Evolutionary conservation across 1,284 basidiomycete species (phyloP), one percentile per base, ranked within the genome.

Genomic region (Meira nashicola): DNA sequence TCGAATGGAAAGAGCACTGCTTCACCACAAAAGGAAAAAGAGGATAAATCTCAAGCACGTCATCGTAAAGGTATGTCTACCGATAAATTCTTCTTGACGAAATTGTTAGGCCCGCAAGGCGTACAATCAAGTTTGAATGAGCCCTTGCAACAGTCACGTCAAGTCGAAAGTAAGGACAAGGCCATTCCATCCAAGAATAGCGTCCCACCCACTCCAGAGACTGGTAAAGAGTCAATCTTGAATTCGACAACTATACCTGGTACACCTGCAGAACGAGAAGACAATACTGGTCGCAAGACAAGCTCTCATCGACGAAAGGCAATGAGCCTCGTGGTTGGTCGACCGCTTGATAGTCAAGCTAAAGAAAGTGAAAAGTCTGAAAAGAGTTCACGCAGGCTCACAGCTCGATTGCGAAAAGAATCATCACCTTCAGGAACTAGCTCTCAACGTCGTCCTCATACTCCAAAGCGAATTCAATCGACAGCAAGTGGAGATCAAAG

Each of bases 1-100:
- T 33, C 28, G 28, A 33, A 33, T 33, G 28, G 28, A 4, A 33
- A 33, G 28, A 33, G 28, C 28, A 4, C 28, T 33, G 8, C 28
- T 33, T 33, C 28, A 33, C 28, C 38, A 15, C 14, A 33, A 39
- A 52, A 39, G 10, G 25, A n/a, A 38, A 28, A 15, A 41, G 46
- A n/a, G 5, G 46, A 50, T 19, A 56, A 46, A 17, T 37, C 23
- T 19, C 39, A 39, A 12, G 39, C 64, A 9, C 66, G 70, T 37
- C 72, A 74, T 50, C 64, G 70, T 56, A 74, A 71, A 54, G 70
- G 72, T 54, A 63, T 74, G 68, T 74, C 72, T 38, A 73, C 70
- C 14, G 72, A 74, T 61, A 71, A 71, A 47, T 71, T 66, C 49
- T 74, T 67, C 65, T 60, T 74, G 37, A 62, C 68, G 17, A 63